Evolutionary conservation across 768 basidiomycete genomes (phyloP), one percentile per base, ranked within the genome.

Genomic region (Tricholoma bakamatsutake): DNA sequence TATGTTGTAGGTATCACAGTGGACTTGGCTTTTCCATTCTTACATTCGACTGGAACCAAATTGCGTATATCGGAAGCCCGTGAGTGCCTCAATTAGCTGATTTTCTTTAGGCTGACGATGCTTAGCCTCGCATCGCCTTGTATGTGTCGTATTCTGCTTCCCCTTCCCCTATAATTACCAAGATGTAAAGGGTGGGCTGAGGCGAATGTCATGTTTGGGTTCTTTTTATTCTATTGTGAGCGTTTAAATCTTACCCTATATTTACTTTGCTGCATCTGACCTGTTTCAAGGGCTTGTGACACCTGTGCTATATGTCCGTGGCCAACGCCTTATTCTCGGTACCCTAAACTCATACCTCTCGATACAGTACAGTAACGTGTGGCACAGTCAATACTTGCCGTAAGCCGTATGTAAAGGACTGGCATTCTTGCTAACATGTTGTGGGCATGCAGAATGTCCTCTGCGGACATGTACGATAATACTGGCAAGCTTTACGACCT

Each of bases 1-100:
- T 10, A 45, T 45, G 42, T 28, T 28, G 15, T 46, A 46, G 50
- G 2, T 82, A 81, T 59, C 74, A 70, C 54, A 77, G 73, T 53
- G 78, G 78, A 8, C 65, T 81, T 11, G 81, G 80, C n/a, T 77
- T 82, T 60, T 79, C 78, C 4, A 40, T 80, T 31, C 57, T 81
- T 17, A 79, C 78, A 3, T 79, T 84, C 61, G 83, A 83, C 64
- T 84, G 83, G 82, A 78, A 76, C 50, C 81, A 87, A 64, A 87
- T 90, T 52, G 82, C 85, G 4, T 88, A 80, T 54, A 81, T 81
- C 54, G 84, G 84, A 11, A 82, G 82, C 57, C 84, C 84, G 79
- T 80, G 64, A 62, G 79, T 73, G 13, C 21, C 59, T 34, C 24
- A 46, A 15, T 59, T 37, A 18, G 24, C 7, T 30, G 45, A 21